phyloP scores from a whole-genome alignment of 2,329 filamentous ascomycete species.

The Verticillium dahliae region DNA sequence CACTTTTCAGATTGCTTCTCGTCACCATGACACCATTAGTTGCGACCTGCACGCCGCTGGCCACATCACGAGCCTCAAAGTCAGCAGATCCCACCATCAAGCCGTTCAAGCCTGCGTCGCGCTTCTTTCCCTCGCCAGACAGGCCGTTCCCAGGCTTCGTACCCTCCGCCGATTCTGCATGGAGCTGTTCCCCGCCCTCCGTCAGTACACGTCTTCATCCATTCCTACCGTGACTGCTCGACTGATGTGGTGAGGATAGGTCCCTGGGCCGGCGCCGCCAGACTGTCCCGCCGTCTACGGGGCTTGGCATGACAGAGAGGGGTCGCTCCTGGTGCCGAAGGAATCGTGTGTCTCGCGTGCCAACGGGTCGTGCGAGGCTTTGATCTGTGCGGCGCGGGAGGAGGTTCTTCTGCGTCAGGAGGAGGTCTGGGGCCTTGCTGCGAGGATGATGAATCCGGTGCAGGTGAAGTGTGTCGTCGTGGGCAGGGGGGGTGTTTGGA shows the following conservation, averaged over 20 bases:
- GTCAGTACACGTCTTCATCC: background rate
- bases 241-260: background rate
- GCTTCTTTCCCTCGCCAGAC: background rate
- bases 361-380: background rate
- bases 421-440: background rate
- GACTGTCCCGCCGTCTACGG: background rate
- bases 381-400: background rate
- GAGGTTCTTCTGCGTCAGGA: background rate
- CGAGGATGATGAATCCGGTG: conserved; percentile 5
- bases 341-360: background rate
- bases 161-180: background rate
- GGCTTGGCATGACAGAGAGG: background rate
- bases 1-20: too few relatives aligned
- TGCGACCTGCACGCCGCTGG: background rate
- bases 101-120: background rate
- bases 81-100: background rate
- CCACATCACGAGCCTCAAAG: background rate
- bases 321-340: background rate
- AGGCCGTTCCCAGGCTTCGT: background rate
- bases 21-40: background rate
- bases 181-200: background rate
- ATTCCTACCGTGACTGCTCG: background rate
- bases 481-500: conserved; percentile 3
- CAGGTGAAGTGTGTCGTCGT: conserved; percentile 6
- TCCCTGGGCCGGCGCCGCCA: background rate